Conservation (phyloP, 768 basidiomycete genomes). For the Psilocybe sp. region DNA sequence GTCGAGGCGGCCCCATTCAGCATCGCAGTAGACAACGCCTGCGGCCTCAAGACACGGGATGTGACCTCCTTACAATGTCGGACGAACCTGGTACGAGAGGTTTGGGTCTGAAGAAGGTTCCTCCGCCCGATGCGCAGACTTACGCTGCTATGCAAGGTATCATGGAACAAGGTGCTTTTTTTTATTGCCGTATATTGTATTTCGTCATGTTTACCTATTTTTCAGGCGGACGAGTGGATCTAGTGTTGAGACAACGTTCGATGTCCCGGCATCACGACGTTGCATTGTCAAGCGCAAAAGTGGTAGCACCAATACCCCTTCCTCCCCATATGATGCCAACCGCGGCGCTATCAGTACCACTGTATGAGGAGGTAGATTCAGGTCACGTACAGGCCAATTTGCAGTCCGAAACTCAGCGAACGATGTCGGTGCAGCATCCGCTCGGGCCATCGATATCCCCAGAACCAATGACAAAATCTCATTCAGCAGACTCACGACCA, state of each 20-base stretch:
- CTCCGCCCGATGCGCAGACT: conserved; percentile 25
- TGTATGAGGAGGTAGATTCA: too few relatives aligned
- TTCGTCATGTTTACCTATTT: conserved; percentile 9
- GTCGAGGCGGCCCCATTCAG: conserved; percentile 19
- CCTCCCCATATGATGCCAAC: too few relatives aligned
- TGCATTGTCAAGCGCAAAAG: conserved; percentile 13
- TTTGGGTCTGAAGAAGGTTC: conserved; percentile 23
- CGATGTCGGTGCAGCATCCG: too few relatives aligned
- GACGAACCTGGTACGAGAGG: conserved; percentile 21
- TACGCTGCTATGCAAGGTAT: conserved; percentile 57
- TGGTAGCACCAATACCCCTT: too few relatives aligned
- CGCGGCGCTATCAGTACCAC: too few relatives aligned
- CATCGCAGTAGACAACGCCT: conserved; percentile 17
- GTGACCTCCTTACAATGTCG: conserved; percentile 24
- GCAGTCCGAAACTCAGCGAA: too few relatives aligned
- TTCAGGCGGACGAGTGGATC: conserved; percentile 60
- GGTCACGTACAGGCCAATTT: too few relatives aligned
- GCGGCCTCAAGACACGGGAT: conserved; percentile 1
- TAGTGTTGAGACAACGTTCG: conserved; percentile 37
- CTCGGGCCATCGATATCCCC: too few relatives aligned
- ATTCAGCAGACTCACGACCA: too few relatives aligned
- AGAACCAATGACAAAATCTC: too few relatives aligned
- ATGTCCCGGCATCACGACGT: conserved; percentile 21
- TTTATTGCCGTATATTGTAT: background rate
- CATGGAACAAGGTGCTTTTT: conserved; percentile 46